phyloP scores from a whole-genome alignment of 2,329 filamentous ascomycete species.

The Cercospora zeina region DNA sequence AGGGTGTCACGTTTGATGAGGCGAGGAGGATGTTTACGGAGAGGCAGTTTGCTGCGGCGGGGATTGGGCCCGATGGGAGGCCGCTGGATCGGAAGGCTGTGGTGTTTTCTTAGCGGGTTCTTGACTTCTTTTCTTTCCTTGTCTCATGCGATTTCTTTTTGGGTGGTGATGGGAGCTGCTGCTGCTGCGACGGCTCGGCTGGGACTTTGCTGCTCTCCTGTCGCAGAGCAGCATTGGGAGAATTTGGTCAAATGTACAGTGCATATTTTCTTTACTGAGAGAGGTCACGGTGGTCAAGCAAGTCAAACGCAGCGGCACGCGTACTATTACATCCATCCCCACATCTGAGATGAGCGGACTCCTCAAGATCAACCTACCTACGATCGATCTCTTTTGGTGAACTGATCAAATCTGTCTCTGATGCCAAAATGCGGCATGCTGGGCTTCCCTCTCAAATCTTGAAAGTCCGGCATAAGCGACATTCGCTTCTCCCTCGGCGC shows the following conservation, averaged over 20 bases:
- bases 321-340: neutral
- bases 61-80: constrained; percentile 82
- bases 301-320: neutral
- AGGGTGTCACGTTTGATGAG: constrained; percentile 83
- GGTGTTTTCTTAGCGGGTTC: constrained; percentile 68
- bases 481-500: constrained; percentile 24
- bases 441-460: constrained; percentile 31
- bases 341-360: neutral
- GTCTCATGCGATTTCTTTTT: neutral
- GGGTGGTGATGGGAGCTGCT: neutral
- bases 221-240: neutral
- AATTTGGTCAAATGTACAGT: neutral
- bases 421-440: constrained; percentile 33
- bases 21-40: constrained; percentile 84
- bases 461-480: constrained; percentile 29
- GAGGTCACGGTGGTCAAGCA: neutral
- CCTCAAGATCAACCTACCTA: constrained; percentile 11
- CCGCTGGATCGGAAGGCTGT: constrained; percentile 95
- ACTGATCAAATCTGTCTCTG: constrained; percentile 30
- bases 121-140: neutral
- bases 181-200: neutral
- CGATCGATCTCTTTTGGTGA: constrained; percentile 31
- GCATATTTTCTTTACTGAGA: neutral
- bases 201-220: neutral
- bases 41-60: constrained; percentile 79